Evolutionary conservation across 148 eudicot genomes (phyloP).

Genomic region (Limonium bicolor): DNA sequence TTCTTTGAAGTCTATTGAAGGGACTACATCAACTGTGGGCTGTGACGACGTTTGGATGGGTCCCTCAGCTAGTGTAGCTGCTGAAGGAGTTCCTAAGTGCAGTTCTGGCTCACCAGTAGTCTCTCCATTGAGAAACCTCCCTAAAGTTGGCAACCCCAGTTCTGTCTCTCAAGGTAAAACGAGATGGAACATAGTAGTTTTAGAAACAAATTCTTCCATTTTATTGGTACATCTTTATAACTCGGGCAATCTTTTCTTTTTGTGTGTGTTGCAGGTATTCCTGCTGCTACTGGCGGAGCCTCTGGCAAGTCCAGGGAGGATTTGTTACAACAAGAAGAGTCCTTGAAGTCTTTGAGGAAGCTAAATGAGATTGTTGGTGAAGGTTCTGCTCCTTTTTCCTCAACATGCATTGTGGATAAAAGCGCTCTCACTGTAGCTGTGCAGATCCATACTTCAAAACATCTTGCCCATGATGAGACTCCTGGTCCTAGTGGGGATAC

Average conservation of each 20-base stretch:
- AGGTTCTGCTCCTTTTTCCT: slow-evolving; percentile 1
- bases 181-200: background rate
- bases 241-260: background rate
- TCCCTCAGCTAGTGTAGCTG: slow-evolving; percentile 89
- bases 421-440: background rate
- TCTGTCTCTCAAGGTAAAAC: slow-evolving; percentile 7
- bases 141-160: slow-evolving; percentile 13
- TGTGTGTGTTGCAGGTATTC: slow-evolving; percentile 4
- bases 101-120: slow-evolving; percentile 6
- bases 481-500: background rate
- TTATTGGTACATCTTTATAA: slow-evolving; percentile 13
- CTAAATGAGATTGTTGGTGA: slow-evolving; percentile 1
- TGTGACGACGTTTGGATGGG: slow-evolving; percentile 88
- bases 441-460: background rate
- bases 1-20: slow-evolving; percentile 66
- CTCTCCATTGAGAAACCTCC: slow-evolving; percentile 16
- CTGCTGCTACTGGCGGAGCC: background rate
- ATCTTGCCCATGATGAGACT: background rate
- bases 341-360: slow-evolving; percentile 1
- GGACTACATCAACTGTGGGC: slow-evolving; percentile 21
- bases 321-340: background rate
- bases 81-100: slow-evolving; percentile 57
- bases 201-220: background rate
- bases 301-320: slow-evolving; percentile 2
- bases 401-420: background rate